Conservation (phyloP, 305 asterid genomes). For the Fraxinus sp. region DNA sequence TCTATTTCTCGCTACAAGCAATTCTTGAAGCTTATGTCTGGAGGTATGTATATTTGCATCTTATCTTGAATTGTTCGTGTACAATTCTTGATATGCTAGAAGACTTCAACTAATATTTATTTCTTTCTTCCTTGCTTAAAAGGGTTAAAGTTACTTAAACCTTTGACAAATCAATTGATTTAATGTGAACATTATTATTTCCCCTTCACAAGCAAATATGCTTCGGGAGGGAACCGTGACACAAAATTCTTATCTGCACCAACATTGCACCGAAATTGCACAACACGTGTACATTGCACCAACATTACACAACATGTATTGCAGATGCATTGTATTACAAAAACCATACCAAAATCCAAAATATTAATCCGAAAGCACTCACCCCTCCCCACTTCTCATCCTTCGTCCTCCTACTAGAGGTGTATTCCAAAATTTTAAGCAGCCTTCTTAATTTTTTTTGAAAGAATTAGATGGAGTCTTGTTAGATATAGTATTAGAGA, state of each 20-base stretch:
- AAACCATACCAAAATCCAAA: not conserved
- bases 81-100: too few species aligned
- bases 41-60: too few species aligned
- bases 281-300: not conserved
- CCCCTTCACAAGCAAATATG: not conserved
- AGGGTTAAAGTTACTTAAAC: too few species aligned
- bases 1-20: too few species aligned
- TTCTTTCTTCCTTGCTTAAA: too few species aligned
- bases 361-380: not conserved
- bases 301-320: not conserved
- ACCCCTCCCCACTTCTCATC: not conserved
- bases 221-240: not conserved
- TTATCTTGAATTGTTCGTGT: too few species aligned
- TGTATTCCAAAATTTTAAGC: not conserved
- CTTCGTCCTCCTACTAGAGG: not conserved
- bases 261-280: too few species aligned
- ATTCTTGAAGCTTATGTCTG: too few species aligned
- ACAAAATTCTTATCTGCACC: not conserved
- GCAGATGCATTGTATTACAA: not conserved
- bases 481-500: not conserved
- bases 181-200: not conserved
- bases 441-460: not conserved
- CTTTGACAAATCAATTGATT: not conserved
- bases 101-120: too few species aligned
- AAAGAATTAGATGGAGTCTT: not conserved